Base-by-base conservation (phyloP, 495 filamentous ascomycete species). In the Elaphomyces granulatus region DNA sequence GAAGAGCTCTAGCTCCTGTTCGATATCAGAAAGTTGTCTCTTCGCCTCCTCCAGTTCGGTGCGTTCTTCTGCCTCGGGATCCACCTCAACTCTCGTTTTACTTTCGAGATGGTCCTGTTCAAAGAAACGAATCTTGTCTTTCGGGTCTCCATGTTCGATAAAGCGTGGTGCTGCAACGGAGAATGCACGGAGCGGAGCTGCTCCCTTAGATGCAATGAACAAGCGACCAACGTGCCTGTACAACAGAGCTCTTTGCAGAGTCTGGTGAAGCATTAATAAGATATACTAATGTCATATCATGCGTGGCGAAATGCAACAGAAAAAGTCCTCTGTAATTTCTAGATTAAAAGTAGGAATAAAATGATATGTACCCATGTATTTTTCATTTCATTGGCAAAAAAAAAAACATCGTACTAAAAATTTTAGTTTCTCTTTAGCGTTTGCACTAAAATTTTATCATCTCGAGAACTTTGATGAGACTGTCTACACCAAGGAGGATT, bases 61-160 rank as follows among this genome's bases (percentile, higher is more conserved):
- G 18, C 59, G 44, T 36, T 71, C 68, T 47, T 78, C 64, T 21
- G 69, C 60, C 47, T 77, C 69, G 43, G 69, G 71, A 40, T 69
- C 53, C 38, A 72, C 44, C 49, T 51, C 46, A 43, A 58, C 53
- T 42, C 52, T 51, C 3, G 38, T 54, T 34, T 59, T 59, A 44
- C 61, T 63, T 14, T 45, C 44, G 20, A 20, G 52, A 2, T 48
- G 49, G 28, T 59, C 52, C 39, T 66, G 62, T 49, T 68, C 64
- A 43, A 54, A 68, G 33, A 66, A 62, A n/a, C 37, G 58, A 34
- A 68, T 47, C 44, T 65, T 66, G 39, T 65, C 59, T 40, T 64
- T 58, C 4, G 58, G 61, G 23, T 28, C 23, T 51, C 56, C 62
- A 46, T 51, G 60, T 36, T 61, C 32, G 38, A 57, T 46, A 38